Evolutionary conservation across 2,329 filamentous ascomycete genomes (phyloP).

Genomic region (Pseudogymnoascus sp.): DNA sequence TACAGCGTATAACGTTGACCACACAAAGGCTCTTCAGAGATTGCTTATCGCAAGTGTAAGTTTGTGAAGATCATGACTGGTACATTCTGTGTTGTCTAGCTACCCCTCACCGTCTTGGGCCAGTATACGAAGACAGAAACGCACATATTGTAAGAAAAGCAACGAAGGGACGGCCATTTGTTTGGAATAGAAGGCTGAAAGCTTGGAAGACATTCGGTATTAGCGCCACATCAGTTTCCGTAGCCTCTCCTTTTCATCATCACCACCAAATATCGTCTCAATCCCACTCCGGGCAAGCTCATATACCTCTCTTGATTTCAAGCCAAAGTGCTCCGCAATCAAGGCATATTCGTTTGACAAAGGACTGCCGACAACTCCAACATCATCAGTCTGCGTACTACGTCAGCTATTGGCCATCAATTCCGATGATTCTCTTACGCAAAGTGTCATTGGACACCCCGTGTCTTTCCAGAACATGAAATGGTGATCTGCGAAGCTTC

Average conservation of each 20-base stretch:
- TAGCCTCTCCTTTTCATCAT: conserved; percentile 51
- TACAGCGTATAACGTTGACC: not conserved
- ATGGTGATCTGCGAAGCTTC: conserved; percentile 60
- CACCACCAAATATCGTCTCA: conserved; percentile 56
- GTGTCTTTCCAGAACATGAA: conserved; percentile 62
- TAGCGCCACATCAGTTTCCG: conserved; percentile 40
- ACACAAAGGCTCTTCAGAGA: not conserved
- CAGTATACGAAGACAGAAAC: not conserved
- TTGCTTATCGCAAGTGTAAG: not conserved
- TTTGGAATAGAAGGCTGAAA: not conserved
- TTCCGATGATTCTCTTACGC: conserved; percentile 43
- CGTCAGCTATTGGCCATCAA: not conserved
- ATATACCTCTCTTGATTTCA: conserved; percentile 41
- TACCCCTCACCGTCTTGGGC: not conserved
- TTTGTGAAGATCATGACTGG: not conserved
- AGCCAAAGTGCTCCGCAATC: conserved; percentile 59
- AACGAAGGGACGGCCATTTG: not conserved
- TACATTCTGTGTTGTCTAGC: not conserved
- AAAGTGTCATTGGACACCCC: conserved; percentile 54
- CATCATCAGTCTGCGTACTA: conserved; percentile 63
- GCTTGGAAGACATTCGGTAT: not conserved
- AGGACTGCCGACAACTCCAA: conserved; percentile 69
- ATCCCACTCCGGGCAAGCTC: conserved; percentile 52
- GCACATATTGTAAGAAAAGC: not conserved
- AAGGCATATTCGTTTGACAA: conserved; percentile 70